Evolutionary conservation across 1,284 basidiomycete species (phyloP).

Genomic region (Mycosarcoma mackinlayi): DNA sequence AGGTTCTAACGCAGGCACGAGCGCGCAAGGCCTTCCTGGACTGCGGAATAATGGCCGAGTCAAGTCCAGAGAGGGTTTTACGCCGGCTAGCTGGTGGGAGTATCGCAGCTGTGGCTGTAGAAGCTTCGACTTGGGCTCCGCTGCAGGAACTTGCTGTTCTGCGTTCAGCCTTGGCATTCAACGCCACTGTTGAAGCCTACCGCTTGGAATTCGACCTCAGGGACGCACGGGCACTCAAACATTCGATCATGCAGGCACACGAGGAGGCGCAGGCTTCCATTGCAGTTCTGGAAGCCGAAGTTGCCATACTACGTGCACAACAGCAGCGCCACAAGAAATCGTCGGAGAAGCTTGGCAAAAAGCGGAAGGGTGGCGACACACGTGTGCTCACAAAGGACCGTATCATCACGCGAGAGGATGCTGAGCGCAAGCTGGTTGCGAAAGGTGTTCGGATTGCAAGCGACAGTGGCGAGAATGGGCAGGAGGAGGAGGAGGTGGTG

Average conservation of each 20-base stretch:
- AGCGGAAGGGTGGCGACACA: background rate
- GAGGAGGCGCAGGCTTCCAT: background rate
- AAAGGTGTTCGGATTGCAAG: background rate
- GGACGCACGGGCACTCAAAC: conserved; percentile 1
- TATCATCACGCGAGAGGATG: conserved; percentile 15
- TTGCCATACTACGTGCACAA: background rate
- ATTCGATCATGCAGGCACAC: background rate
- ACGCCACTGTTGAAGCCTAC: conserved; percentile 3
- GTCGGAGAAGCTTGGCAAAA: background rate
- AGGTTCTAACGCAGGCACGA: background rate
- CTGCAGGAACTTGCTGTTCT: background rate
- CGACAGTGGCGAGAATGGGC: background rate
- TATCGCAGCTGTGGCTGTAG: background rate
- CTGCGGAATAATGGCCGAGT: conserved; percentile 1
- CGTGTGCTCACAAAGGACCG: background rate
- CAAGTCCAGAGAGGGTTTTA: conserved; percentile 9
- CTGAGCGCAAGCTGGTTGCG: conserved; percentile 7
- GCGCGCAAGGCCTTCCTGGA: conserved; percentile 14
- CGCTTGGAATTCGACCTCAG: background rate
- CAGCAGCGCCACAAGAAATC: conserved; percentile 1
- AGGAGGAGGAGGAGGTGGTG: conserved; percentile 7
- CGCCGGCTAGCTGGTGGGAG: background rate
- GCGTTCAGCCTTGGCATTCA: background rate
- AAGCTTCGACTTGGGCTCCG: too few species aligned
- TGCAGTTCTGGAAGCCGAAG: conserved; percentile 1